Base-by-base conservation (phyloP, 768 basidiomycete genomes). In the Agaricus subrufescens region DNA sequence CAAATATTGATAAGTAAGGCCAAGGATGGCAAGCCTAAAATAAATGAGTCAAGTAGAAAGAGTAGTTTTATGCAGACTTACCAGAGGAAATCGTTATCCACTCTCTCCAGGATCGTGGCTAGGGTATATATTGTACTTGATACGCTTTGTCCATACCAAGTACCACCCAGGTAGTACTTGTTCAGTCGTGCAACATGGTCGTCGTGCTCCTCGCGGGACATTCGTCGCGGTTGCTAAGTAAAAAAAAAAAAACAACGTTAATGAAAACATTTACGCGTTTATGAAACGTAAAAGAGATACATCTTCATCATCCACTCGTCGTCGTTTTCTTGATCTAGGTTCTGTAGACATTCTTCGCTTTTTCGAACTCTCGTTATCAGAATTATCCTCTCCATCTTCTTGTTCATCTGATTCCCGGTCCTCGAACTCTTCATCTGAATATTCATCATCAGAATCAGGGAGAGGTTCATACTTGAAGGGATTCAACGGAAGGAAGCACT, bases 31-130 rank as follows among this genome's bases (percentile, higher is more conserved):
- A 31, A 95, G 79, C 93, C 93, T 94, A 66, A 9, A 19, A 57
- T 56, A 23, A 37, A 4, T 19, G 48, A 46, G 31, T 10, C 14
- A 34, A 7, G 19, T 15, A 2, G 23, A 30, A 25, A 34, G 14
- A 54, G 59, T 34, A 34, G 51, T 46, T 43, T 29, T 8, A 29
- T 29, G 46, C 62, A 77, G 14, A 43, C 54, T 48, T 64, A 94
- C 97, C 97, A 99, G 46, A 98, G 75, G 6, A 95, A 78, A 68
- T 98, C 94, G 65, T 94, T 92, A 68, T 98, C 96, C 10, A 87
- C 89, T 34, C 95, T 84, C 64, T 95, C 94, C 8, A 98, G 79
- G n/a, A 86, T 80, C 4, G 89, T 93, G 9, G 95, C 92, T 3
- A 99, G 83, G 59, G 92, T 77, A 68, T 96, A 98, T 50, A 98